These are phyloP conservation scores for Saccharomycopsis guyanensis DNA, from an alignment of 805 yeast species.

Conservation along the genomic window DNA sequence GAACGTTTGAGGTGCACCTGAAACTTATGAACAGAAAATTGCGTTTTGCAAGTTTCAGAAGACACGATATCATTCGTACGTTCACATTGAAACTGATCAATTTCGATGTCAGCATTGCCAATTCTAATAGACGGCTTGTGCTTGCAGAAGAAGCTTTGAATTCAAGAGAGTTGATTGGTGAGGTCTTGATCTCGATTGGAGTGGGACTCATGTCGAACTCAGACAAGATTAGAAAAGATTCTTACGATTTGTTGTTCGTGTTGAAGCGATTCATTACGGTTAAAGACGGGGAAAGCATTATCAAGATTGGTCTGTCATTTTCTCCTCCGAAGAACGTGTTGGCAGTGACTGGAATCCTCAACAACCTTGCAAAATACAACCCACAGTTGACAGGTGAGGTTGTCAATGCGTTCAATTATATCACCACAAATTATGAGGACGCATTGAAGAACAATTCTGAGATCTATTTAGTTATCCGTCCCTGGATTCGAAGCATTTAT, in stretches of 20 bases:
- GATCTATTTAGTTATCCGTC: slow-evolving; percentile 41
- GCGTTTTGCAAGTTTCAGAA: slow-evolving; percentile 5
- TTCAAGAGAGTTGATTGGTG: slow-evolving; percentile 43
- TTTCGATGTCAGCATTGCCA: slow-evolving; percentile 5
- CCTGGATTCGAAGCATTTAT: slow-evolving; percentile 69
- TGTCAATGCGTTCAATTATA: slow-evolving; percentile 40
- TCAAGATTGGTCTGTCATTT: slow-evolving; percentile 11
- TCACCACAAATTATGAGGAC: slow-evolving; percentile 33
- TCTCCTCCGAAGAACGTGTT: slow-evolving; percentile 15
- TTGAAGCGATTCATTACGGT: slow-evolving; percentile 53
- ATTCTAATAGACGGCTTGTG: background rate
- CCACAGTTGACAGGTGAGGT: slow-evolving; percentile 59
- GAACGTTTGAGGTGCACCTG: slow-evolving; percentile 11
- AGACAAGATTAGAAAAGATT: slow-evolving; percentile 51
- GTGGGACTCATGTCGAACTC: slow-evolving; percentile 59
- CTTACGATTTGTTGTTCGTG: slow-evolving; percentile 56
- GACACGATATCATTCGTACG: slow-evolving; percentile 11
- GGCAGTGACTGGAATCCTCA: slow-evolving; percentile 33
- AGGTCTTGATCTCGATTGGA: slow-evolving; percentile 54
- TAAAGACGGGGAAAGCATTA: slow-evolving; percentile 47
- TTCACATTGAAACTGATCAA: slow-evolving; percentile 11
- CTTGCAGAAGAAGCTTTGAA: slow-evolving; percentile 22
- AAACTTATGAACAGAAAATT: slow-evolving; percentile 5
- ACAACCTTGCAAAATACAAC: slow-evolving; percentile 44
- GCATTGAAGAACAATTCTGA: background rate